These are phyloP conservation scores for Lobosporangium transversale DNA, from an alignment of 192 early-diverging fungal genomes.

Conservation along the genomic window DNA sequence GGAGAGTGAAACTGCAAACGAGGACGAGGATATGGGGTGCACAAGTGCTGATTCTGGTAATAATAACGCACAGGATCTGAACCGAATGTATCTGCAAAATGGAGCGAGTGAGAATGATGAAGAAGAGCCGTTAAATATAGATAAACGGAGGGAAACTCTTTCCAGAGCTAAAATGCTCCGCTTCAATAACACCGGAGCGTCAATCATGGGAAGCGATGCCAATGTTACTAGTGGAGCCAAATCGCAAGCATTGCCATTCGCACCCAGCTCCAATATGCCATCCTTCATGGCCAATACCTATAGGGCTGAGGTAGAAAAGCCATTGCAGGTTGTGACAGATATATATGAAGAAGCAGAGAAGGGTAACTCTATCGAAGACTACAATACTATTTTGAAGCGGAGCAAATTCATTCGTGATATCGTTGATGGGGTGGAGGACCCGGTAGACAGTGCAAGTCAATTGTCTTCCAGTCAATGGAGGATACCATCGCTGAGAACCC, in stretches of 20 bases:
- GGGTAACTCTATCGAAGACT: conserved; percentile 22
- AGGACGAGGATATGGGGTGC: neutral
- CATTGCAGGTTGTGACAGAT: neutral
- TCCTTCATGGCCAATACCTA: neutral
- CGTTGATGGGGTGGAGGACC: conserved; percentile 28
- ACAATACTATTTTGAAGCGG: conserved; percentile 22
- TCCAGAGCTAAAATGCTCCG: conserved; percentile 4
- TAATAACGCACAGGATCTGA: neutral
- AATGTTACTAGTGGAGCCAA: neutral
- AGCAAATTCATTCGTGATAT: conserved; percentile 35
- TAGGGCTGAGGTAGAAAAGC: neutral
- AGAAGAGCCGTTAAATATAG: conserved; percentile 25
- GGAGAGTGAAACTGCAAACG: neutral
- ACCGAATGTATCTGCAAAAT: neutral
- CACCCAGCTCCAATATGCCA: neutral
- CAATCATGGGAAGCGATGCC: neutral
- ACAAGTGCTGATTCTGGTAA: neutral
- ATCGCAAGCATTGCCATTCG: conserved; percentile 27
- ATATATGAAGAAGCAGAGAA: neutral
- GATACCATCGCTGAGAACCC: neutral
- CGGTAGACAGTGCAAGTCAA: neutral
- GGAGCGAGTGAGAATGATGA: conserved; percentile 24
- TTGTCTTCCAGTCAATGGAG: neutral
- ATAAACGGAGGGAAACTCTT: conserved; percentile 24
- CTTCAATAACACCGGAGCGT: neutral